Base-by-base conservation (phyloP, 306 rosid genomes). In the Cucurbita maxima region DNA sequence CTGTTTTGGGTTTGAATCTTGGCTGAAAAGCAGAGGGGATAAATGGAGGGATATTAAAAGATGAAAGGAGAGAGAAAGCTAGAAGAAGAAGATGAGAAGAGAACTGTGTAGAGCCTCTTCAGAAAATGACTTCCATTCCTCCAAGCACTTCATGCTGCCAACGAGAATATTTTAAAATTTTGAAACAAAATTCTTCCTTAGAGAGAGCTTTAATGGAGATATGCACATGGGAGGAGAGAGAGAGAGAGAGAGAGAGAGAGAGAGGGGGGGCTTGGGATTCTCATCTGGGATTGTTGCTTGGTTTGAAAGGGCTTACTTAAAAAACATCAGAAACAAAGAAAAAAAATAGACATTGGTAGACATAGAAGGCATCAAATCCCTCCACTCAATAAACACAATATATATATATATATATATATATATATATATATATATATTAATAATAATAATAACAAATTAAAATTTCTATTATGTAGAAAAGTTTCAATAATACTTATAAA, bases 11-110 rank as follows among this genome's bases (percentile, higher is more conserved):
- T 13, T 76, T 81, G 85, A 80, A 83, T 67, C 74, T 62, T 11
- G 14, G 55, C 20, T 37, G 13, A 81, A 61, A 58, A 58, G 58
- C 10, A 72, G 56, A 71, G 74, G 72, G 56, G 79, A 37, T 8
- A 76, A 63, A 34, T 52, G 73, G 82, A 40, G 70, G 77, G 78
- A 81, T 79, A 86, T 88, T 72, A 87, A 84, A 73, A 84, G 80
- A 74, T 83, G 6, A 59, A 63, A 72, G 68, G 78, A 56, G 58
- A 76, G 75, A 56, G 66, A 55, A 3, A 76, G 1, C 37, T 36
- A 36, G 36, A 4, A 36, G 52, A 63, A n/a, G 50, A 66, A n/a
- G 11, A 36, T 7, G 57, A 52, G 62, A 63, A 14, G 78, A 80
- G 71, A 85, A 72, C 80, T 82, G 83, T 85, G 78, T 74, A 72